Evolutionary conservation across 805 yeast species (phyloP), one percentile per base, ranked within the genome.

Genomic region (Candida sithepensis): DNA sequence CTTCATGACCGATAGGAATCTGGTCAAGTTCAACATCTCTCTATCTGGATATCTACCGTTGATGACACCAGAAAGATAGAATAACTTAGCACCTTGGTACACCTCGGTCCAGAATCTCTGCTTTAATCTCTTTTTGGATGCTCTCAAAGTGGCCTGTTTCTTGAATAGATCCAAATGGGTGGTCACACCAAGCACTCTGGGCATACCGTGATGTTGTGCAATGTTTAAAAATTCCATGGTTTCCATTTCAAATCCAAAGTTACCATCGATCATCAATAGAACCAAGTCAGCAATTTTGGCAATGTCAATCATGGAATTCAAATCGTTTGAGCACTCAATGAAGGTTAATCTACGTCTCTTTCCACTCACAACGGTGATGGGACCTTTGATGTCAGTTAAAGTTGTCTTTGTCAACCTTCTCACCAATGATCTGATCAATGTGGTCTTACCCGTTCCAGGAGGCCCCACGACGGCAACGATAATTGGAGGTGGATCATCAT

Each of bases 131-230:
- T 94, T 94, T 68, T 94, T 94, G 0, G 97, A 82, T 0, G 96
- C 88, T 60, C 97, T 78, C 63, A 94, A 75, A 1, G 97, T 89
- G 12, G 95, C 77, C 51, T 86, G 96, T 16, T 87, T 84, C 64
- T 87, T 91, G 75, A 94, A 94, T 43, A 94, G 75, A 67, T 94
- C 99, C 60, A 95, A 75, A 72, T 94, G 99, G 0, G 99, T 94
- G 6, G 96, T 86, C 9, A 94, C 87, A 55, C 98, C 99, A 40
- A 94, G 73, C 18, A 94, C 95, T 58, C 97, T 80, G 38, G 99
- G 99, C 91, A 94, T 94, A 68, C 99, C 99, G 67, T 94, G 99
- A 63, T 92, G 97, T 59, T 94, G 96, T 3, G 97, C 95, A 55
- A 94, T 79, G 61, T 94, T 95, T 53, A 94, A 74, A 62, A 94